A percentile compares a stretch with the other conserved stretches of the same genome.
Conservation (phyloP, 192 early-diverging fungal species). For the Gaertneriomyces sp. region DNA sequence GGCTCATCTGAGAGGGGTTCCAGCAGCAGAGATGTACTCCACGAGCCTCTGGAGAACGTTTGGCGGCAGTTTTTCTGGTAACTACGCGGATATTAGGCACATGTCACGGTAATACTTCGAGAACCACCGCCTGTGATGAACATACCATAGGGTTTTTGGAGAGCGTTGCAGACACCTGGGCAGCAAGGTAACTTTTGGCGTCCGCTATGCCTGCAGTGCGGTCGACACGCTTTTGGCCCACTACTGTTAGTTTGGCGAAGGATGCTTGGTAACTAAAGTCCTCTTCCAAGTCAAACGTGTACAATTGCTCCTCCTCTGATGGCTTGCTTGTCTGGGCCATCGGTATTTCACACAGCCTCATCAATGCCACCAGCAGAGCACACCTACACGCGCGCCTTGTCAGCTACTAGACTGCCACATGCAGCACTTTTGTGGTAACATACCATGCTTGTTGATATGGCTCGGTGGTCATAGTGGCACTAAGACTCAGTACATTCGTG, state of each 20-base stretch:
- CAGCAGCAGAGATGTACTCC: slow-evolving; percentile 13
- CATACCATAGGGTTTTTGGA: not conserved
- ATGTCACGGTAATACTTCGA: not conserved
- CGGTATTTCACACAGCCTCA: slow-evolving; percentile 60
- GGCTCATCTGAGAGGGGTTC: slow-evolving; percentile 4
- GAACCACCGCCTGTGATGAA: not conserved
- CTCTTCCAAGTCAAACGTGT: slow-evolving; percentile 70
- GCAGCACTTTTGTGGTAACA: not conserved
- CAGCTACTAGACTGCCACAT: too few species aligned
- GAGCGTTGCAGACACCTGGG: not conserved
- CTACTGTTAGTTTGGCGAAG: slow-evolving; percentile 73
- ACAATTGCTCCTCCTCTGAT: slow-evolving; percentile 33
- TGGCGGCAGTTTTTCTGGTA: not conserved
- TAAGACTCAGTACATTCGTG: slow-evolving; percentile 58
- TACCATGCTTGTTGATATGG: slow-evolving; percentile 14
- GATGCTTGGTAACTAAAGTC: slow-evolving; percentile 76
- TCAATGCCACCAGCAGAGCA: slow-evolving; percentile 42
- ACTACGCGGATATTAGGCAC: not conserved
- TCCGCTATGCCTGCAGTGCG: slow-evolving; percentile 54
- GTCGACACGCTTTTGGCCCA: slow-evolving; percentile 62
- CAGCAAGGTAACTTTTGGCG: slow-evolving; percentile 3
- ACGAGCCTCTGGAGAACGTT: slow-evolving; percentile 4
- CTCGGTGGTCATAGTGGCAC: slow-evolving; percentile 32
- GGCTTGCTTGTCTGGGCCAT: slow-evolving; percentile 32
- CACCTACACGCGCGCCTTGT: too few species aligned